Percentiles rank a stretch among this genome's conserved stretches.
Conservation (phyloP, 2,329 filamentous ascomycete genomes). For the Lecanicillium sp. region DNA sequence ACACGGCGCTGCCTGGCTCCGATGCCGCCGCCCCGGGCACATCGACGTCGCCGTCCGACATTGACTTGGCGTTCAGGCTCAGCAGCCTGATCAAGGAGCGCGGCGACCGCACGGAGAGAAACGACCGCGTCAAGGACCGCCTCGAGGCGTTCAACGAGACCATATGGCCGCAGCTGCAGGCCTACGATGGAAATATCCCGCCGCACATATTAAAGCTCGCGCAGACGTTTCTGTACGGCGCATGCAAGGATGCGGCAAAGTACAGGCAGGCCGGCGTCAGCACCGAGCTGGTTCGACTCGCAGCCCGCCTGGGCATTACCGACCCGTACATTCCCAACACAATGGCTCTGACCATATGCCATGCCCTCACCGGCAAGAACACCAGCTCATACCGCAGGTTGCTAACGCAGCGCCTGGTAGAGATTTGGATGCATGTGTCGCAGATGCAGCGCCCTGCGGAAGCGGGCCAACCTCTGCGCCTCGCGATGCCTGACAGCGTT, state of each 20-base stretch:
- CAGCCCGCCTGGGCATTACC: conserved; percentile 6
- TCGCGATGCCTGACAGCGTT: background rate
- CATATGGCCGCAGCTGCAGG: conserved; percentile 26
- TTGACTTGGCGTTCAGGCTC: conserved; percentile 26
- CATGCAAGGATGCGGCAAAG: conserved; percentile 17
- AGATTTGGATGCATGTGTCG: conserved; percentile 13
- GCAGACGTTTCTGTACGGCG: conserved; percentile 19
- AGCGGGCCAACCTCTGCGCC: conserved; percentile 9
- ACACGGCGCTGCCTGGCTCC: background rate
- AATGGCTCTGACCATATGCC: conserved; percentile 29
- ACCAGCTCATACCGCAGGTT: conserved; percentile 13
- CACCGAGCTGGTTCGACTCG: conserved; percentile 21
- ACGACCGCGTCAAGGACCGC: conserved; percentile 16
- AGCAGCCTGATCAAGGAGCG: conserved; percentile 20
- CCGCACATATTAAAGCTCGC: conserved; percentile 9
- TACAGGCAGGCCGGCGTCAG: conserved; percentile 16
- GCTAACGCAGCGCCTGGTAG: conserved; percentile 9
- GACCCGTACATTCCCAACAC: conserved; percentile 21
- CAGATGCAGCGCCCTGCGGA: conserved; percentile 15
- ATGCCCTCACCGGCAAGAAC: conserved; percentile 17
- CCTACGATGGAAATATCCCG: conserved; percentile 4
- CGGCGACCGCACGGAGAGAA: no score
- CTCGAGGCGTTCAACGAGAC: conserved; percentile 23
- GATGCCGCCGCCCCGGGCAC: background rate
- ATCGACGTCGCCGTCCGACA: background rate